Conservation (phyloP, 1,284 basidiomycete species). For the Fomes fomentarius region DNA sequence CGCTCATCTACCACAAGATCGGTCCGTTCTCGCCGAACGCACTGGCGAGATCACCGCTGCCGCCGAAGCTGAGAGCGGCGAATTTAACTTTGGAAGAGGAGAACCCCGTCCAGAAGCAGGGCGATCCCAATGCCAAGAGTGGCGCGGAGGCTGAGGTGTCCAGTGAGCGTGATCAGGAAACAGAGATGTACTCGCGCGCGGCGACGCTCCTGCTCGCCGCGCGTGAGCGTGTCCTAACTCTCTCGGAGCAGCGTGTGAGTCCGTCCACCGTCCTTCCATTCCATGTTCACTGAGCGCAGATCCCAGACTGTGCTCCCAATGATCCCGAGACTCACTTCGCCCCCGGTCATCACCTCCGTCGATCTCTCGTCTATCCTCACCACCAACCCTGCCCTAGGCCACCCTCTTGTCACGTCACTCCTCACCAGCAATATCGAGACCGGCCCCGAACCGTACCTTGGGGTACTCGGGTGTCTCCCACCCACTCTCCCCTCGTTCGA, state of each 20-base stretch:
- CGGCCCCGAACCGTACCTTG: conserved; percentile 54
- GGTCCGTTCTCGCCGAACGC: conserved; percentile 75
- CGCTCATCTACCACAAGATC: conserved; percentile 48
- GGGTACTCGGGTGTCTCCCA: conserved; percentile 59
- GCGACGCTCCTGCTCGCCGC: conserved; percentile 69
- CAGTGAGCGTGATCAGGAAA: conserved; percentile 41
- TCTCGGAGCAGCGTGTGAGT: conserved; percentile 72
- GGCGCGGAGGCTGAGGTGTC: conserved; percentile 28
- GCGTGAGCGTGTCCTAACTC: conserved; percentile 67
- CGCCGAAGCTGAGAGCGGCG: conserved; percentile 68
- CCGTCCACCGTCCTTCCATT: neutral
- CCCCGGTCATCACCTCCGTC: conserved; percentile 64
- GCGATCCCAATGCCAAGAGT: conserved; percentile 25
- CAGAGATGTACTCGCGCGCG: conserved; percentile 48
- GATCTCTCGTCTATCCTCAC: conserved; percentile 67
- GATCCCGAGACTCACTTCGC: conserved; percentile 51
- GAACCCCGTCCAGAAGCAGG: conserved; percentile 46
- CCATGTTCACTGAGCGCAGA: conserved; percentile 1
- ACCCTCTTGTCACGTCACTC: conserved; percentile 61
- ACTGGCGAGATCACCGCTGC: conserved; percentile 68
- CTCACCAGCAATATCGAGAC: conserved; percentile 37
- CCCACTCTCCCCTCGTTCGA: conserved; percentile 76
- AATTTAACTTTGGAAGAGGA: conserved; percentile 69
- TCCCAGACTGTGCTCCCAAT: conserved; percentile 41
- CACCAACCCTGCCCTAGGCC: conserved; percentile 69